Percentiles rank a stretch among this genome's conserved stretches.
Evolutionary conservation across 768 basidiomycete genomes (phyloP).

Genomic region (Boletus rubescentipes): DNA sequence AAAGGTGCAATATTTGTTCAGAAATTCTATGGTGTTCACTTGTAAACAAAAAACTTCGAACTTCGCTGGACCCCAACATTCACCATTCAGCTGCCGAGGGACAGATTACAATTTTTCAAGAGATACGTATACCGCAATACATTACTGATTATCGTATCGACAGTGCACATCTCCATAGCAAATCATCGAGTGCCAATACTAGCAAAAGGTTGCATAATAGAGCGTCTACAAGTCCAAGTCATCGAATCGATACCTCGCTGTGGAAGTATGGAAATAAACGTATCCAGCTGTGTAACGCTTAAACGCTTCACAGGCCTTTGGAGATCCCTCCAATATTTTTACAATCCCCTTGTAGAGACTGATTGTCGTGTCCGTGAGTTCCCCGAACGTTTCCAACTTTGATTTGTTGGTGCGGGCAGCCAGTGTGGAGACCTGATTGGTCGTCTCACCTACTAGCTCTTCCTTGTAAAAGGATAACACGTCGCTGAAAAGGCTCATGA

Average conservation of each 20-base stretch:
- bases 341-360: constrained; percentile 23
- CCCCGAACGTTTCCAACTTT: constrained; percentile 29
- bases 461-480: constrained; percentile 44
- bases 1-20: too few species aligned
- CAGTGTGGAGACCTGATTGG: constrained; percentile 36
- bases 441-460: constrained; percentile 34
- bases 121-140: too few species aligned
- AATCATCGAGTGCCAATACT: too few species aligned
- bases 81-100: too few species aligned
- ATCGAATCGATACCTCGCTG: constrained; percentile 22
- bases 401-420: constrained; percentile 24
- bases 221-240: constrained; percentile 17
- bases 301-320: constrained; percentile 22
- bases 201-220: too few species aligned
- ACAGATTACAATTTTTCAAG: too few species aligned
- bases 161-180: too few species aligned
- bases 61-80: too few species aligned
- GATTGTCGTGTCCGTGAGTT: constrained; percentile 27
- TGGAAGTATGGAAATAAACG: constrained; percentile 30
- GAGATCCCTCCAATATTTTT: constrained; percentile 22
- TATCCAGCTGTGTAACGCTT: constrained; percentile 22
- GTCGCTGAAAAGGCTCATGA: constrained; percentile 28
- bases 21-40: too few species aligned
- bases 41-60: too few species aligned
- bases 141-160: too few species aligned